Base-by-base conservation (phyloP, 192 early-diverging fungal genomes). In the Mortierella claussenii region DNA sequence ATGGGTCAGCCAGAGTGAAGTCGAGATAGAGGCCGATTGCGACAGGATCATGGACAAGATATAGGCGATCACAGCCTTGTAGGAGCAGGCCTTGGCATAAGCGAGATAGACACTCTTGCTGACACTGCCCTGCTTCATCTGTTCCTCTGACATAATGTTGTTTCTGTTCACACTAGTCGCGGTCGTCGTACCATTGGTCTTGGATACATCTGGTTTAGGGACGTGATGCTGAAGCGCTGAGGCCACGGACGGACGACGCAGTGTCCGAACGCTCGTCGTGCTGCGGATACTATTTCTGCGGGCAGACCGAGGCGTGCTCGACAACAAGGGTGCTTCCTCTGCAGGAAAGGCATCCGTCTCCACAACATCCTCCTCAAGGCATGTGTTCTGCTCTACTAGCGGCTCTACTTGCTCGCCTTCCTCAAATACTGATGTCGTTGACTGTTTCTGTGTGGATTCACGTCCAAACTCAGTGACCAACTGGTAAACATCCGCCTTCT, bases 41-140 rank as follows among this genome's bases (percentile, higher is more conserved):
- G 87, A 85, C 0, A 81, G 32, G 24, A 92, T 33, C 68, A 88
- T 82, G 23, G 91, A 87, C 18, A 83, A 1, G 10, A 89, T 46
- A 66, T 91, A 95, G 23, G 89, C 12, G 32, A 60, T 49, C 2
- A 94, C 88, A 34, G 78, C 82, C n/a, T 48, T 32, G 47, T 82
- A 37, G 0, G 90, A 89, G 45, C 94, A 97, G 0, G 93, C 89
- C 55, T 90, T 84, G 40, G 89, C 85, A 69, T 99, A 99, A 1
- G 90, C 83, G 23, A 68, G 62, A 67, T 99, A 99, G 0, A 95
- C 94, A n/a, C 71, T 66, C 82, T 87, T 89, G 44, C 87, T 81
- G 12, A 99, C 95, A 17, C 83, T 87, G 24, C 97, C 97, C 60
- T 92, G 87, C 24, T 89, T 91, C 60, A 87, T 90, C 51, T 93